These are phyloP conservation scores for Jaapia argillacea DNA, from an alignment of 768 basidiomycete genomes.

Conservation along the genomic window DNA sequence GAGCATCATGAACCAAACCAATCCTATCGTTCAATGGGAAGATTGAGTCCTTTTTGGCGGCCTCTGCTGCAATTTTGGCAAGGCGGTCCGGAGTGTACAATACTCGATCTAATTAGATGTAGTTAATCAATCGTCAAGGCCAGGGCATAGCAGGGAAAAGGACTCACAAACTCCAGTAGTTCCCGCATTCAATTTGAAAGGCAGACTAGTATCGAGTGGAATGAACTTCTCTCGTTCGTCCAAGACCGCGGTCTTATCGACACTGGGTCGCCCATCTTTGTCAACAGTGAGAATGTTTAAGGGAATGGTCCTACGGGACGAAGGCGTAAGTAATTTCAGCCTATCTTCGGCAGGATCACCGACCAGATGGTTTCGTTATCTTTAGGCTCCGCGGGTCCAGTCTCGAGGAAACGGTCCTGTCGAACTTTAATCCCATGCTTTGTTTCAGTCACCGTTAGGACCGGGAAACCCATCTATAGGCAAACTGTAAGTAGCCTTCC, in stretches of 20 bases:
- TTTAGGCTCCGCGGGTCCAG: slow-evolving; percentile 33
- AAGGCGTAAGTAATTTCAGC: background rate
- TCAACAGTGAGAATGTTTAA: slow-evolving; percentile 61
- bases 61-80: slow-evolving; percentile 69
- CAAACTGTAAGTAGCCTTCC: background rate
- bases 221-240: slow-evolving; percentile 58
- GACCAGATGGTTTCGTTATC: slow-evolving; percentile 13
- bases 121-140: background rate
- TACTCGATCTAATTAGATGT: slow-evolving; percentile 54
- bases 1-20: slow-evolving; percentile 77
- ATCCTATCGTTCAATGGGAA: slow-evolving; percentile 84
- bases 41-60: slow-evolving; percentile 48
- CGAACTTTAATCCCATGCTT: slow-evolving; percentile 62
- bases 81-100: slow-evolving; percentile 77
- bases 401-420: slow-evolving; percentile 90
- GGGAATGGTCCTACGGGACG: slow-evolving; percentile 59
- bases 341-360: background rate
- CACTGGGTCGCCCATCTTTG: slow-evolving; percentile 39
- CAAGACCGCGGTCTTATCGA: slow-evolving; percentile 60
- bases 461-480: slow-evolving; percentile 70
- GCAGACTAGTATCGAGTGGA: slow-evolving; percentile 59
- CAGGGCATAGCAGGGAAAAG: slow-evolving; percentile 1
- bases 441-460: slow-evolving; percentile 77
- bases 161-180: slow-evolving; percentile 82
- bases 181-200: slow-evolving; percentile 87